Base-by-base conservation (phyloP, 2,329 filamentous ascomycete genomes). In the Cordyceps militaris region DNA sequence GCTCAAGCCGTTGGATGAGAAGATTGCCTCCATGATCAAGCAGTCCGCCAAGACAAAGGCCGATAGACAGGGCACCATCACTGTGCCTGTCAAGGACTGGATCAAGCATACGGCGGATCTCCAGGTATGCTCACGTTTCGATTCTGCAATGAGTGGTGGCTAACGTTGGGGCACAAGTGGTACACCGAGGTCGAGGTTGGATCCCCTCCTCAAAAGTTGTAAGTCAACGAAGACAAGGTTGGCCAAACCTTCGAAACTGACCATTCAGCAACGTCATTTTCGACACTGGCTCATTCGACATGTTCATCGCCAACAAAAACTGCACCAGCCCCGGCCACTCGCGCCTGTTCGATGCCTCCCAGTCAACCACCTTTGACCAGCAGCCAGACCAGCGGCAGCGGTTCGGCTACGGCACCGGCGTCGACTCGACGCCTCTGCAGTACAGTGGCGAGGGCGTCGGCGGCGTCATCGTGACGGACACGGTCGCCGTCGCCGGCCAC, bases 241-340 rank as follows among this genome's bases (percentile, higher is more conserved):
- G n/a, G 2, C 30, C 32, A 43, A 60, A 40, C 32, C n/a, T 9
- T 6, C 6, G 10, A 40, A 19, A 6, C 53, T 48, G 11, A 50
- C 21, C 10, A 1, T 9, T 11, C 19, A 70, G 68, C 59, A 67
- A 65, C 19, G 67, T 72, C 32, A 61, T 69, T 44, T 66, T 70
- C 42, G 69, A 71, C 58, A 71, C 69, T 0, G 68, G 65, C 26
- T 69, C 66, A 2, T 61, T 57, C 1, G 60, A 66, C 24, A 62
- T 72, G 19, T 44, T 71, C 9, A 60, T 72, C 16, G 65, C 66
- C 10, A 58, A 61, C 5, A 65, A 59, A 26, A 66, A 64, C 53
- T 71, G 70, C 61, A 66, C 64, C 3, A 65, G 60, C 3, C 70
- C 68, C 48, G 59, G 62, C 28, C 59, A 60, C 56, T 60, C 59